Percentiles rank a stretch among this genome's conserved stretches.
Conservation (phyloP, 2,329 filamentous ascomycete genomes). For the Escovopsis weberi region DNA sequence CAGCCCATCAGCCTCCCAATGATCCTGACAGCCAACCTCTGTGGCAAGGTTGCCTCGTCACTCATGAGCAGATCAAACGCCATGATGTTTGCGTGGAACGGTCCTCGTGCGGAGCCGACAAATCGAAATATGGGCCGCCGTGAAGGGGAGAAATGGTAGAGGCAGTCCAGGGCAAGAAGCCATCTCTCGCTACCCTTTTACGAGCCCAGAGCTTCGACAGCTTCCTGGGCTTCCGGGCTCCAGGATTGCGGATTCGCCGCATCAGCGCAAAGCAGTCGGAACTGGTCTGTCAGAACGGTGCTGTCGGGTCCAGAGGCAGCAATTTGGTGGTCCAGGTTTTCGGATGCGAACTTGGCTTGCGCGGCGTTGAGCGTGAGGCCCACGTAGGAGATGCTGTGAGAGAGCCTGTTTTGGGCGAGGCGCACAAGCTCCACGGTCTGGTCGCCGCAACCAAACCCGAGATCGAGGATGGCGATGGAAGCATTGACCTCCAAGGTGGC, state of each 20-base stretch:
- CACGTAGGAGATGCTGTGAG: constrained; percentile 26
- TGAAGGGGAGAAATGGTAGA: constrained; percentile 43
- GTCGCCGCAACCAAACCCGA: constrained; percentile 46
- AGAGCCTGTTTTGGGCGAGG: constrained; percentile 9
- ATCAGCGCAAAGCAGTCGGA: constrained; percentile 32
- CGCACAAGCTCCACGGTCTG: constrained; percentile 30
- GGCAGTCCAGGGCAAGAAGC: constrained; percentile 39
- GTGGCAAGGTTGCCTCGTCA: constrained; percentile 12
- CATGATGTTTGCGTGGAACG: constrained; percentile 34
- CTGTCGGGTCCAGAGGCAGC: background rate
- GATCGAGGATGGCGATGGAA: constrained; percentile 29
- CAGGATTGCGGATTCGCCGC: constrained; percentile 32
- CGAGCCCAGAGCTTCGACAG: constrained; percentile 6
- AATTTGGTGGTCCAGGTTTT: constrained; percentile 9
- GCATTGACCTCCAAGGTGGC: background rate
- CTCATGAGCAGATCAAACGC: constrained; percentile 38
- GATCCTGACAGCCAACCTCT: constrained; percentile 22
- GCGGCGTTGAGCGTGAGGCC: constrained; percentile 35
- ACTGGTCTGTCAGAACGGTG: constrained; percentile 7
- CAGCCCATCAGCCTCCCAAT: constrained; percentile 33
- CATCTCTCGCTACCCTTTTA: constrained; percentile 20
- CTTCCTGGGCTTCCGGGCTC: constrained; percentile 13
- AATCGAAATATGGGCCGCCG: constrained; percentile 30
- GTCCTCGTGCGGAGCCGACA: constrained; percentile 24
- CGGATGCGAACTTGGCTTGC: constrained; percentile 27